Evolutionary conservation across 1,139 yeast genomes (phyloP), one percentile per base, ranked within the genome.

Genomic region (Yamadazyma diospyri): DNA sequence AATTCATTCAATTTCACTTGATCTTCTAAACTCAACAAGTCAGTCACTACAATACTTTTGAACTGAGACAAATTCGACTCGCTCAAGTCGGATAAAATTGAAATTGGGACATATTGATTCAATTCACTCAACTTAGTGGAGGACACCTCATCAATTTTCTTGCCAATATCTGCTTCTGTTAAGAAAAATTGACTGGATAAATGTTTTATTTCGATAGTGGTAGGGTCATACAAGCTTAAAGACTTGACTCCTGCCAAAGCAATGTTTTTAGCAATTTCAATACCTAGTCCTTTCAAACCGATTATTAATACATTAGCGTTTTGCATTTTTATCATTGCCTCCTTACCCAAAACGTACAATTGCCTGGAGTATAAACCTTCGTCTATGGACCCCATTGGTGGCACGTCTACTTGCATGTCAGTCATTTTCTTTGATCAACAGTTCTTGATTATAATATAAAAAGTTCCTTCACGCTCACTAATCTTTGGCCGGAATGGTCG

Each of bases 301-400:
- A 89, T 77, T 35, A 92, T 71, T 33, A 92, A 73, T 13, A 92
- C 96, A 50, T 84, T 87, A 27, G 97, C 88, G 45, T 77, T 72
- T 53, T 92, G 96, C 97, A 92, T 86, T 59, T 87, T 85, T 51
- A 89, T 70, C 99, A 92, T 92, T 35, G 99, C 99, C 48, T 92
- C 98, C 52, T 86, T 85, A 38, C 97, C 97, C 48, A 88, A 64
- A 36, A 88, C 97, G 49, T 88, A 87, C 58, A 92, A 75, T 64
- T 92, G 98, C 59, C 98, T 87, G 31, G 97, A 88, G 70, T 92
- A 92, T 50, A 92, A 72, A 38, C 94, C 76, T 69, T 92, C 98
- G 57, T 92, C 98, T 51, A 92, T 89, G 16, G 56, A 48, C 26
- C 47, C 59, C 34, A 61, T 68, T 20, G 68, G 64, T 34, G 79